A percentile compares a stretch with the other conserved stretches of the same genome.
These are phyloP conservation scores for Mrakia frigida DNA, from an alignment of 768 basidiomycete genomes.

Conservation along the genomic window DNA sequence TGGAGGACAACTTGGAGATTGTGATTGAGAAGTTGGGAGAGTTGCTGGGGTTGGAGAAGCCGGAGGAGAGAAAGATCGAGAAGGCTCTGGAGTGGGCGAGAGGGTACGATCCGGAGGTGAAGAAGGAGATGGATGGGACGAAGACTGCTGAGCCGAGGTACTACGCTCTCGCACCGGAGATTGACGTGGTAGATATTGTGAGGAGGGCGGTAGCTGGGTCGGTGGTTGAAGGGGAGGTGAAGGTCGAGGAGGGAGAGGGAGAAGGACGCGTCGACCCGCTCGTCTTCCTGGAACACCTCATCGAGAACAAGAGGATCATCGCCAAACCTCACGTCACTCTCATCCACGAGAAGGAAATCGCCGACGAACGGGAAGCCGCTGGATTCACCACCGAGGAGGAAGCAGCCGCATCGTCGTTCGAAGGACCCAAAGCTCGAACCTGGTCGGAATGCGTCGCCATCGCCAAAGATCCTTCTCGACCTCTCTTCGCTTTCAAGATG, in stretches of 20 bases:
- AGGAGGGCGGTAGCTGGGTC: constrained; percentile 38
- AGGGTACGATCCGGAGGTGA: constrained; percentile 47
- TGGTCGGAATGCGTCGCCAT: constrained; percentile 19
- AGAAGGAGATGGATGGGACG: constrained; percentile 36
- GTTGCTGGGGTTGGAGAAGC: constrained; percentile 54
- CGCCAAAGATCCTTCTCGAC: constrained; percentile 43
- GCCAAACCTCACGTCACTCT: constrained; percentile 77
- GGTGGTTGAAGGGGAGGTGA: background rate
- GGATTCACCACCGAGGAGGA: background rate
- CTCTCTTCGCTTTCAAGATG: constrained; percentile 60
- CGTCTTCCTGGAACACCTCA: constrained; percentile 53
- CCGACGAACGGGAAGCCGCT: constrained; percentile 1
- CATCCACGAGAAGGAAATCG: constrained; percentile 57
- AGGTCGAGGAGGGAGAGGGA: background rate
- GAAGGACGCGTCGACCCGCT: background rate
- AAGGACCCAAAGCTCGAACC: background rate
- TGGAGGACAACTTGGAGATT: constrained; percentile 65
- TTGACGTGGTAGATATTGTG: constrained; percentile 57
- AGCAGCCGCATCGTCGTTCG: background rate
- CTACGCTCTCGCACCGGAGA: constrained; percentile 69
- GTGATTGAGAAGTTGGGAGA: constrained; percentile 58
- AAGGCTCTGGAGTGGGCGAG: constrained; percentile 51
- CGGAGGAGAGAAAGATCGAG: constrained; percentile 55
- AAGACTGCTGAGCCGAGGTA: constrained; percentile 54
- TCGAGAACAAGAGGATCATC: constrained; percentile 51